Evolutionary conservation across 2,329 filamentous ascomycete species (phyloP), one percentile per base, ranked within the genome.

Genomic region (Sordariomycetes sp.): DNA sequence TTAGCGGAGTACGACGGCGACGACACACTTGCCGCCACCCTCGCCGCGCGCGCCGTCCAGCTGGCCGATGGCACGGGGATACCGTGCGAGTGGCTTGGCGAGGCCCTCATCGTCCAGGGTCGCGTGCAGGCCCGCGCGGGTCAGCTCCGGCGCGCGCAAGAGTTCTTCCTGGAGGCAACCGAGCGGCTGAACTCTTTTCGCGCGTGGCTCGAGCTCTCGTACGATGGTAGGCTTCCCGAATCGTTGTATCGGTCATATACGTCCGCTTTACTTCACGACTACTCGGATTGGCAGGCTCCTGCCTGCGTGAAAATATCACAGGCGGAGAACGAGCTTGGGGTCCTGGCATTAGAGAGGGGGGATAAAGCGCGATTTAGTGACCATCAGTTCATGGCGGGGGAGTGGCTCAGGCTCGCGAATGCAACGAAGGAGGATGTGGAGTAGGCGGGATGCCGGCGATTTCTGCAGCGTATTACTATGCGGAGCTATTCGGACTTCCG

Each of bases 11-110:
- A 34, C 34, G 4, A 53, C 20, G 4, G 14, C 3, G 34, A 57
- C 20, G n/a, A 59, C 50, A 24, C 48, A n/a, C 35, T n/a, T 10
- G 55, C 60, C 40, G 25, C 57, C 18, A 59, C 43, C 32, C 55
- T 61, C 35, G 59, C 61, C 34, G 18, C 18, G 8, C 52, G 52
- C 52, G 52, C 46, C 46, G 20, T 24, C 20, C 18, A 50, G 46
- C 40, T 46, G n/a, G 20, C n/a, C n/a, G 22, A 24, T 8, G 20
- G 22, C 20, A 20, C n/a, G 18, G n/a, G 7, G n/a, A 11, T 50
- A 16, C 18, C 16, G 16, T 46, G 16, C 46, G 3, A 20, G 20
- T 50, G 46, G 46, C 5, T 20, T 6, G 46, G n/a, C 3, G 3
- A n/a, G 18, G 7, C n/a, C 20, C 46, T 50, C 46, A n/a, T 50